phyloP scores from a whole-genome alignment of 768 basidiomycete species.

The Mycena rebaudengoi region DNA sequence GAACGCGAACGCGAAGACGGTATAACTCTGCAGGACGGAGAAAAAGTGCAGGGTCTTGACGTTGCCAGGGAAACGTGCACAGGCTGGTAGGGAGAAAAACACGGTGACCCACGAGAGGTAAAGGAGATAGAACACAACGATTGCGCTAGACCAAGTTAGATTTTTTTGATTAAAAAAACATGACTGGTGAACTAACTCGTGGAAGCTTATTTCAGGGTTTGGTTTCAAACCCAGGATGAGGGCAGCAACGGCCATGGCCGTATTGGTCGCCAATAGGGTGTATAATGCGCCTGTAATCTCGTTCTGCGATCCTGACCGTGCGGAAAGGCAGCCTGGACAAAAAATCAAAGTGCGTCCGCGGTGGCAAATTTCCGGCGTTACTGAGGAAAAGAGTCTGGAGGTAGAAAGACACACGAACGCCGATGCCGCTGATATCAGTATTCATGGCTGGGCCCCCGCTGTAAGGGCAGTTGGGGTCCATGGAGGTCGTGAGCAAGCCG shows the following conservation, averaged over 20 bases:
- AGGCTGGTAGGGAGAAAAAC: constrained; percentile 24
- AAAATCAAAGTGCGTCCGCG: neutral
- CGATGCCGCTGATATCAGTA: constrained; percentile 23
- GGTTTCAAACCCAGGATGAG: constrained; percentile 25
- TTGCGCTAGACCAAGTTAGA: constrained; percentile 6
- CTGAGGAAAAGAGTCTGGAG: constrained; percentile 24
- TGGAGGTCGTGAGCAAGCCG: too few species aligned
- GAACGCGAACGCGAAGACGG: constrained; percentile 27
- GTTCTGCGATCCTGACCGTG: constrained; percentile 13
- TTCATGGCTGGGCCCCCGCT: constrained; percentile 10
- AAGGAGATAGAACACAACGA: constrained; percentile 29
- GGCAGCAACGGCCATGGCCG: constrained; percentile 25
- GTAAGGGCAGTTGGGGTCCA: too few species aligned
- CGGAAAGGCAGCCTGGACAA: constrained; percentile 23
- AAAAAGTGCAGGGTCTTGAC: constrained; percentile 21
- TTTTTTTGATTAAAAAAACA: neutral
- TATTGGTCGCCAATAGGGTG: constrained; percentile 26
- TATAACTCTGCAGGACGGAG: constrained; percentile 29
- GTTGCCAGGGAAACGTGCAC: constrained; percentile 16
- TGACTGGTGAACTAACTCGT: constrained; percentile 18
- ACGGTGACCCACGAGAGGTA: constrained; percentile 30
- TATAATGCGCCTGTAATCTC: constrained; percentile 26
- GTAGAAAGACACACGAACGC: constrained; percentile 27
- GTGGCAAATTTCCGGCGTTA: neutral
- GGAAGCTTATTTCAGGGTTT: constrained; percentile 24